These are phyloP conservation scores for Myxozyma melibiosi DNA, from an alignment of 805 yeast genomes.

Conservation along the genomic window DNA sequence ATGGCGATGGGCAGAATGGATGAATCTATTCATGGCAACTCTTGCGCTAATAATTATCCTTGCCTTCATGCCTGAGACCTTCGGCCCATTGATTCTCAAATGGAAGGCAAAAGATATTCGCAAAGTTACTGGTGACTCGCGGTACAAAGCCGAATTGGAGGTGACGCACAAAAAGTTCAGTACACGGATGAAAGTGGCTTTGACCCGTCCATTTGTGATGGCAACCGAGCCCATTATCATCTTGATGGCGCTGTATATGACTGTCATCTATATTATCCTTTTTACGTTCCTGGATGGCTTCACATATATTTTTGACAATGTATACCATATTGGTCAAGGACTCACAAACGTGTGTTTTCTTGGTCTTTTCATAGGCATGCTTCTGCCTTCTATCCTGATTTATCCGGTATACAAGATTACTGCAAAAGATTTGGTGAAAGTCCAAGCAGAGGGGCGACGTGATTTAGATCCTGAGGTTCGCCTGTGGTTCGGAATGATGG, in stretches of 20 bases:
- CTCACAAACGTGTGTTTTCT: constrained; percentile 21
- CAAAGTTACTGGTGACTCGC: constrained; percentile 44
- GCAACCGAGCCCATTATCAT: constrained; percentile 60
- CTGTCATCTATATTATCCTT: constrained; percentile 57
- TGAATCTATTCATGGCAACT: constrained; percentile 62
- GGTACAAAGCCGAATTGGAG: constrained; percentile 49
- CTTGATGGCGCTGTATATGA: constrained; percentile 57
- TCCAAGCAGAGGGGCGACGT: constrained; percentile 16
- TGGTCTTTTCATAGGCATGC: constrained; percentile 24
- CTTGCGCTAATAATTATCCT: constrained; percentile 44
- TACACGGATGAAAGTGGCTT: constrained; percentile 50
- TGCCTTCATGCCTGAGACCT: constrained; percentile 76
- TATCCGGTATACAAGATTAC: constrained; percentile 23
- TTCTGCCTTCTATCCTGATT: constrained; percentile 14
- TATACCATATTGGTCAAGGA: constrained; percentile 48
- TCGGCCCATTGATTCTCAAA: constrained; percentile 77
- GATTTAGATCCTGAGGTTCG: constrained; percentile 51
- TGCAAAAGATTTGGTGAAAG: constrained; percentile 6
- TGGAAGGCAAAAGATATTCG: constrained; percentile 66
- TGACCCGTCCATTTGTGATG: constrained; percentile 56
- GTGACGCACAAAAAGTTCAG: constrained; percentile 42
- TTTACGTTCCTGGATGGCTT: constrained; percentile 63
- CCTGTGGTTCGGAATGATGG: constrained; percentile 52
- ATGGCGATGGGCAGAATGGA: constrained; percentile 81
- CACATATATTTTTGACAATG: constrained; percentile 55